Percentiles rank a stretch among this genome's conserved stretches.
These are phyloP conservation scores for Trichoderma simmonsii DNA, from an alignment of 2,329 filamentous ascomycete species.

Conservation along the genomic window DNA sequence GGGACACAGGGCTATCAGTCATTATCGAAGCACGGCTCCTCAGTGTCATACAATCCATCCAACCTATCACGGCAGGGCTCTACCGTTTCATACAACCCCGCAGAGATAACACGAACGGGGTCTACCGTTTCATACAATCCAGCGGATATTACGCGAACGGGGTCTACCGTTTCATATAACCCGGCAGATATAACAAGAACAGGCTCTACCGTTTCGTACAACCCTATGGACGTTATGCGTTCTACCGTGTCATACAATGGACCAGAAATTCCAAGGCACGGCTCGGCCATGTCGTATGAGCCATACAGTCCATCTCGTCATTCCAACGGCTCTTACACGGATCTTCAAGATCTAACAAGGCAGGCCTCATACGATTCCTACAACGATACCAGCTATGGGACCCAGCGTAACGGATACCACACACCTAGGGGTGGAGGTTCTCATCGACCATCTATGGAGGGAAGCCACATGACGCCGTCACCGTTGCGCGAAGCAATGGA, in stretches of 20 bases:
- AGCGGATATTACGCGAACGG: slow-evolving; percentile 34
- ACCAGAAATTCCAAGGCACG: slow-evolving; percentile 34
- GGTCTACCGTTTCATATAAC: slow-evolving; percentile 36
- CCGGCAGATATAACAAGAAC: slow-evolving; percentile 2
- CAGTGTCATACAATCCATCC: slow-evolving; percentile 31
- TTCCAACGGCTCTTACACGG: slow-evolving; percentile 30
- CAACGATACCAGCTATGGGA: slow-evolving; percentile 33
- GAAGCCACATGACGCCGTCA: slow-evolving; percentile 75
- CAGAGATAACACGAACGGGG: slow-evolving; percentile 13
- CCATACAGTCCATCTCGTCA: not conserved
- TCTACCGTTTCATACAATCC: slow-evolving; percentile 34
- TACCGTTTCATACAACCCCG: slow-evolving; percentile 32
- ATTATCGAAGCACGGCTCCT: slow-evolving; percentile 34
- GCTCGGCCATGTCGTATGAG: slow-evolving; percentile 36
- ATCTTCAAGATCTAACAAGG: slow-evolving; percentile 30
- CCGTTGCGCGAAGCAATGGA: slow-evolving; percentile 95
- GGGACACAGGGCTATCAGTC: slow-evolving; percentile 13
- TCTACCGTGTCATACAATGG: slow-evolving; percentile 34
- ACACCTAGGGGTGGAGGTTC: slow-evolving; percentile 61
- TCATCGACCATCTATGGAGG: slow-evolving; percentile 63
- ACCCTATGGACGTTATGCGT: slow-evolving; percentile 31
- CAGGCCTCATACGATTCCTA: slow-evolving; percentile 42
- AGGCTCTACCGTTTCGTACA: slow-evolving; percentile 30
- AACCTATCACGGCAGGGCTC: slow-evolving; percentile 36
- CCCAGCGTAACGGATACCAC: slow-evolving; percentile 34